phyloP scores from a whole-genome alignment of 768 basidiomycete genomes.

The Solioccasus polychromus region DNA sequence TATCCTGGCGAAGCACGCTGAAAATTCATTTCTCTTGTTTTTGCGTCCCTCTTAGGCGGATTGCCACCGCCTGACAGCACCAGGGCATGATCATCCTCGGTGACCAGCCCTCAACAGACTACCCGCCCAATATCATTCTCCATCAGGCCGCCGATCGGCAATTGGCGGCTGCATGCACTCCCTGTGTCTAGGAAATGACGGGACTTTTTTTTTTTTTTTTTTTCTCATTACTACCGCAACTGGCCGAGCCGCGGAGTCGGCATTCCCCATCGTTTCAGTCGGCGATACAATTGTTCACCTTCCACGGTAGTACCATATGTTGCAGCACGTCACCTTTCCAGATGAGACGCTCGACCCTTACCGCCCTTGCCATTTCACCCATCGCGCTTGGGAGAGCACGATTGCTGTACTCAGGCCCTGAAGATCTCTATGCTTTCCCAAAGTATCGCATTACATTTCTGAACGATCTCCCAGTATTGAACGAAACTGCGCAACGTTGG shows the following conservation, averaged over 20 bases:
- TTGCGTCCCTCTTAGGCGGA: conserved; percentile 23
- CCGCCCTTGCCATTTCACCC: conserved; percentile 17
- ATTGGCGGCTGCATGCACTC: conserved; percentile 29
- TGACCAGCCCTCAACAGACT: not conserved
- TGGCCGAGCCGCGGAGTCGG: conserved; percentile 29
- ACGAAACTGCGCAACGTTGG: conserved; percentile 75
- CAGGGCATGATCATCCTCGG: conserved; percentile 13
- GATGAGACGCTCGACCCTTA: conserved; percentile 17
- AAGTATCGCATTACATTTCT: conserved; percentile 80
- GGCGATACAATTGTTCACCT: conserved; percentile 30
- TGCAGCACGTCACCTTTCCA: not conserved
- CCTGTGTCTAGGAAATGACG: conserved; percentile 14
- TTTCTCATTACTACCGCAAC: not conserved
- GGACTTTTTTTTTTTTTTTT: not conserved
- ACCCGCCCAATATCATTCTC: conserved; percentile 3
- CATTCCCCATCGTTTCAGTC: conserved; percentile 24
- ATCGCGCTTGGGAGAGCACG: conserved; percentile 23
- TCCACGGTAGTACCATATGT: conserved; percentile 12
- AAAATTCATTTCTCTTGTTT: conserved; percentile 36
- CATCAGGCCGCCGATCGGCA: conserved; percentile 25
- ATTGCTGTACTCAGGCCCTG: conserved; percentile 69
- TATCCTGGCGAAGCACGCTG: conserved; percentile 27
- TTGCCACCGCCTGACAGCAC: conserved; percentile 18
- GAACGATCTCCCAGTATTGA: conserved; percentile 69
- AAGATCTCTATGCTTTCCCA: conserved; percentile 78